Evolutionary conservation across 371 early-diverging fungal genomes (phyloP), one percentile per base, ranked within the genome.

Genomic region (Thermomucor indicae-seudaticae): DNA sequence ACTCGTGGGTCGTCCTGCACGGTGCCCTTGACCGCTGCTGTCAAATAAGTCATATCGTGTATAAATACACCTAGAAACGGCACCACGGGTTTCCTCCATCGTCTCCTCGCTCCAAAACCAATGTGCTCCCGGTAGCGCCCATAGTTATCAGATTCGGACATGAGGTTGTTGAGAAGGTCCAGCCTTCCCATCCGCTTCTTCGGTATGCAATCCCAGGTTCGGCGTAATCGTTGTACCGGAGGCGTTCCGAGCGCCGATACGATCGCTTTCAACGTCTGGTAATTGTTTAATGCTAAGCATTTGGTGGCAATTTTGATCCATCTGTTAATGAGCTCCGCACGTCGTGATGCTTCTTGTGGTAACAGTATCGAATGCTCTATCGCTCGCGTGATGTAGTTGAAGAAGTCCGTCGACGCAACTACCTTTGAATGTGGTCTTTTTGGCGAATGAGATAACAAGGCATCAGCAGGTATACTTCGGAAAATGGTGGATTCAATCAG

Each of bases 21-120:
- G 4, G 55, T 48, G 32, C 34, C 38, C 51, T 86, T 84, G 47
- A 73, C 74, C 2, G 82, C 80, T 0, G 84, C 85, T 10, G 77
- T 24, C 20, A 87, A 58, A 57, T 89, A 89, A 1, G 88, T 86
- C 43, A 80, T 72, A 51, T 89, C 90, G 60, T 86, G 85, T 19
- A 87, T 81, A 49, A 83, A 81, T 4, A 84, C 72, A 17, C 90
- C 88, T 20, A 89, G 50, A 57, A 82, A 89, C 0, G 90, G 90
- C 16, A 89, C 78, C 46, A 75, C 74, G 4, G 90, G 86, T 35
- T 56, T 60, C 29, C 29, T 41, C 55, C 56, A 55, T 39, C 50
- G 42, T 4, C 58, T 39, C 41, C 60, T 46, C 29, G 51, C 50
- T 38, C 51, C 51, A 17, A 66, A 39, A 3, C 62, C 62, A 60